phyloP scores from a whole-genome alignment of 1,139 yeast species.

The Geotrichum siamense region DNA sequence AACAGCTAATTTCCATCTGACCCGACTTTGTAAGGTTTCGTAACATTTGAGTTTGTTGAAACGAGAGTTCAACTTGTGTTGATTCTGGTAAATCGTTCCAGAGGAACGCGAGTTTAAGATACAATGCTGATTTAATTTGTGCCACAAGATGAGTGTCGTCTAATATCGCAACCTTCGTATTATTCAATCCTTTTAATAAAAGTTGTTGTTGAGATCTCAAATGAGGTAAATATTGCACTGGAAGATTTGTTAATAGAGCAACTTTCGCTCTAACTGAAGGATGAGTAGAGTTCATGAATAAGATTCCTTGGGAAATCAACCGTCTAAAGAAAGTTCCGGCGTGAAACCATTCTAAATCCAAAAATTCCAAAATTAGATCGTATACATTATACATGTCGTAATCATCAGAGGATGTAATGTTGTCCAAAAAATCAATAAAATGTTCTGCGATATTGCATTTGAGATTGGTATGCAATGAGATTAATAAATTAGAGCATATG shows the following conservation, averaged over 20 bases:
- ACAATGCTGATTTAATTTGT: constrained; percentile 11
- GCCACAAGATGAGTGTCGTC: constrained; percentile 5
- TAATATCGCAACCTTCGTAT: constrained; percentile 4
- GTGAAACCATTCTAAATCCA: constrained; percentile 43
- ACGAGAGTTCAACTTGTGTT: constrained; percentile 16
- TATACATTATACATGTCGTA: constrained; percentile 39
- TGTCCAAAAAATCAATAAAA: constrained; percentile 29
- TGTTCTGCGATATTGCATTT: constrained; percentile 29
- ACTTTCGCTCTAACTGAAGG: constrained; percentile 39
- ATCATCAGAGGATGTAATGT: constrained; percentile 20
- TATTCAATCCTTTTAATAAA: constrained; percentile 21
- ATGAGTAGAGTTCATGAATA: constrained; percentile 39
- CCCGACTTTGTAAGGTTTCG: constrained; percentile 18
- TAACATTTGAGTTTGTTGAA: constrained; percentile 10
- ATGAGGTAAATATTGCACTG: constrained; percentile 30
- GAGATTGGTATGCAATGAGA: constrained; percentile 19
- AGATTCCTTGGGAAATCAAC: constrained; percentile 74
- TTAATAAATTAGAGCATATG: constrained; percentile 24
- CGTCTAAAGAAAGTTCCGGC: constrained; percentile 68
- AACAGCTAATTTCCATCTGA: constrained; percentile 21
- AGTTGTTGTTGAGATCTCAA: constrained; percentile 24
- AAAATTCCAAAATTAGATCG: constrained; percentile 50
- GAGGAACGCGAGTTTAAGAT: constrained; percentile 14
- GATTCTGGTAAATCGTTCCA: constrained; percentile 11
- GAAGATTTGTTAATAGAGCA: constrained; percentile 47